Evolutionary conservation across 2,329 filamentous ascomycete species (phyloP).

Genomic region (Paraphoma chrysanthemicola): DNA sequence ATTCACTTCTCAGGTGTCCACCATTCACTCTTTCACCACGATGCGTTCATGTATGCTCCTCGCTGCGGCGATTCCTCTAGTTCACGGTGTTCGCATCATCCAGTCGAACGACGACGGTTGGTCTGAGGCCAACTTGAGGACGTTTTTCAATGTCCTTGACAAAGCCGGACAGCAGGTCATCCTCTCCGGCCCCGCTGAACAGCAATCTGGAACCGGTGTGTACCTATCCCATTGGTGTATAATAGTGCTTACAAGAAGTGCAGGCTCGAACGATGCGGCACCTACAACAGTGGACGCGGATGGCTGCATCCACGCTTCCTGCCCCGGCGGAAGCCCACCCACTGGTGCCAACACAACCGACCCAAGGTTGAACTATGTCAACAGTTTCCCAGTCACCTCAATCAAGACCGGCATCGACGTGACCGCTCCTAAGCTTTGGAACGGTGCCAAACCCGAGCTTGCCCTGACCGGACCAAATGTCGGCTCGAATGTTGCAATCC

Average conservation of each 20-base stretch:
- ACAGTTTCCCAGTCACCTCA: constrained; percentile 70
- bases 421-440: constrained; percentile 63
- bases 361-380: constrained; percentile 73
- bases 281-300: constrained; percentile 55
- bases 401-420: constrained; percentile 68
- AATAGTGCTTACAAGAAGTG: not conserved
- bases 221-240: not conserved
- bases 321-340: constrained; percentile 62
- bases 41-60: constrained; percentile 38
- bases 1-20: constrained; percentile 5
- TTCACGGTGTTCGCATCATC: constrained; percentile 50
- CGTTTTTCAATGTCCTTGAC: constrained; percentile 64
- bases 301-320: constrained; percentile 69
- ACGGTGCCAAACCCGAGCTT: constrained; percentile 61
- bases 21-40: constrained; percentile 45
- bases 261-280: constrained; percentile 61
- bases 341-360: constrained; percentile 64
- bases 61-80: constrained; percentile 31
- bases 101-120: constrained; percentile 77
- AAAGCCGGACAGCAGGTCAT: constrained; percentile 66
- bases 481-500: constrained; percentile 64
- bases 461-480: constrained; percentile 72
- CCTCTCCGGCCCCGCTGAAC: constrained; percentile 70
- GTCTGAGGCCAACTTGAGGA: constrained; percentile 71
- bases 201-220: constrained; percentile 68